Evolutionary conservation across 2,329 filamentous ascomycete genomes (phyloP), one percentile per base, ranked within the genome.

Genomic region (Didymella segeticola): DNA sequence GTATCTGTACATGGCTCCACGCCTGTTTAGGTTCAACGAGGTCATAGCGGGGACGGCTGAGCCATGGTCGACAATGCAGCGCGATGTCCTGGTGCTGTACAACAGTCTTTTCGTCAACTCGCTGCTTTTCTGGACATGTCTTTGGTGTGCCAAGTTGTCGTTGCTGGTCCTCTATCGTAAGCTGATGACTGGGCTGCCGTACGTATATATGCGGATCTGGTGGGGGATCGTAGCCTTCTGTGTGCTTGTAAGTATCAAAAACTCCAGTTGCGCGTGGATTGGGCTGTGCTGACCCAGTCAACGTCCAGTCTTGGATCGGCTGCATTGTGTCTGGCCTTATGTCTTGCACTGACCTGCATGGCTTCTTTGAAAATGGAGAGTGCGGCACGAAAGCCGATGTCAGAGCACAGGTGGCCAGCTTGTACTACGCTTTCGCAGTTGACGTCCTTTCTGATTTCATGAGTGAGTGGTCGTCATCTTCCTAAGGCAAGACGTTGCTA

Each of bases 1-100:
- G n/a, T 45, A 45, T 14, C 19, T 45, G n/a, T 45, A 12, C 30
- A 45, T 45, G 29, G 29, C 42, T 5, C 42, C 42, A 26, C 42
- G 29, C 17, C 15, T 45, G n/a, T 34, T 34, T n/a, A 31, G 19
- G 20, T 34, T 34, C 17, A 45, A 45, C 30, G 42, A 45, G 7
- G 42, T 45, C 15, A 26, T 45, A 22, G 20, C 42, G 10, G 42
- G 42, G 2, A 26, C 34, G 20, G 29, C 42, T 15, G 29, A 45
- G 42, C 29, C 42, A 9, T 45, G 42, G 42, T 8, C 30, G 20
- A 45, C 42, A 20, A 45, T 45, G 29, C 42, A 34, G 14, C 42
- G 20, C 19, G 42, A 45, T 34, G 29, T 45, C 2, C 4, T 34
- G 14, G 20, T 26, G 4, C 29, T 45, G 42, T 20, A n/a, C 31